Evolutionary conservation across 2,329 filamentous ascomycete genomes (phyloP), one percentile per base, ranked within the genome.

Genomic region (Monilinia fructicola): DNA sequence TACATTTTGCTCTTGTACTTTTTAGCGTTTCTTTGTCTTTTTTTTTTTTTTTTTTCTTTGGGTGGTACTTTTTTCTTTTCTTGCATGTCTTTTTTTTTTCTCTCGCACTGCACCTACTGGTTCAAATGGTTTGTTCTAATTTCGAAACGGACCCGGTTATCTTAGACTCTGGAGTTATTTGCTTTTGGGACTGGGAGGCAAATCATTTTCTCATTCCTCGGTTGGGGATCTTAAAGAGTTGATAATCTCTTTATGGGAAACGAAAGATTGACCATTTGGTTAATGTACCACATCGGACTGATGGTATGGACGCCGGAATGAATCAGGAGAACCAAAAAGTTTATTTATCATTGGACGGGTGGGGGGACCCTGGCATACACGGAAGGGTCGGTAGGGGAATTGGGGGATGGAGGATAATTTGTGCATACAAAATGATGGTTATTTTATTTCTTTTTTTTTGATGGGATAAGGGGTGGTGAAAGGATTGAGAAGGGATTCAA

Each of bases 1-100:
- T 23, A 38, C 56, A 60, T 60, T 48, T 60, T 60, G 56, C 56
- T 60, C 4, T 48, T 60, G 56, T 60, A 60, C 56, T 60, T 60
- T 60, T 60, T 60, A 60, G 56, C 56, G 56, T 60, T 60, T 44
- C 56, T 60, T 18, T 42, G 9, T 4, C 9, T 42, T 2, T 42
- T 2, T 42, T 48, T 48, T 44, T 28, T 42, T 5, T 42, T 48
- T 18, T 60, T 48, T 38, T 60, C 42, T 35, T 48, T 38, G 56
- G 56, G 56, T 48, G 56, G 56, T 26, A 23, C 21, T 60, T 48
- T 35, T 48, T 60, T 38, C 38, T 26, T 46, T 48, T 60, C 56
- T 48, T 60, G 56, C 56, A 60, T 60, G 56, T 60, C 26, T 12
- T 60, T 60, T 46, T 28, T 56, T 59, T 48, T 59, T n/a, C 21